Conservation (phyloP, 1,284 basidiomycete genomes). For the Psilocybe mexicana region DNA sequence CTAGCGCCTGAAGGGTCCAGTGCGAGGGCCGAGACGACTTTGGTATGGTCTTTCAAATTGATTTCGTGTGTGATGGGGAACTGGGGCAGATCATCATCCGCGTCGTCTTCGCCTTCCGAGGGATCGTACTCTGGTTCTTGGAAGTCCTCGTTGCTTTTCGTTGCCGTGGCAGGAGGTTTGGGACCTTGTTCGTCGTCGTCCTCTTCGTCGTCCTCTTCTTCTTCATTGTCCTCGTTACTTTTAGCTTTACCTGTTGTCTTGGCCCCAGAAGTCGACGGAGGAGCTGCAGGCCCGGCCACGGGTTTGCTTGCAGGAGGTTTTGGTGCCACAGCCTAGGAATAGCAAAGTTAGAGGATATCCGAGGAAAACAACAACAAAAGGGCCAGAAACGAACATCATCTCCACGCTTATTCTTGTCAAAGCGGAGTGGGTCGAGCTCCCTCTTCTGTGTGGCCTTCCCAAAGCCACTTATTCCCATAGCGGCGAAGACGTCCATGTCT, state of each 20-base stretch:
- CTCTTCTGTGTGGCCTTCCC: slow-evolving; percentile 69
- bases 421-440: slow-evolving; percentile 66
- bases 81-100: slow-evolving; percentile 50
- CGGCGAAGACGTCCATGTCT: slow-evolving; percentile 68
- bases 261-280: slow-evolving; percentile 11
- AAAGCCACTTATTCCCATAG: slow-evolving; percentile 81
- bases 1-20: slow-evolving; percentile 94
- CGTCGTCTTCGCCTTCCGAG: slow-evolving; percentile 49
- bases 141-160: slow-evolving; percentile 38
- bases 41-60: slow-evolving; percentile 89
- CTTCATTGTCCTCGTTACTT: not conserved
- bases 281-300: slow-evolving; percentile 7
- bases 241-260: slow-evolving; percentile 5
- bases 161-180: slow-evolving; percentile 33
- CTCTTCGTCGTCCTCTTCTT: slow-evolving; percentile 24
- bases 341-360: not conserved
- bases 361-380: not conserved
- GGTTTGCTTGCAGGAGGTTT: slow-evolving; percentile 9
- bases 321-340: slow-evolving; percentile 3
- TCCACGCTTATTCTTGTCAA: slow-evolving; percentile 72
- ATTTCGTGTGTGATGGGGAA: slow-evolving; percentile 91
- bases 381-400: slow-evolving; percentile 35
- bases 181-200: slow-evolving; percentile 31
- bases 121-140: slow-evolving; percentile 70
- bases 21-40: slow-evolving; percentile 90